These are phyloP conservation scores for Angomonas deanei DNA, from an alignment of 208 protist species.

Conservation along the genomic window DNA sequence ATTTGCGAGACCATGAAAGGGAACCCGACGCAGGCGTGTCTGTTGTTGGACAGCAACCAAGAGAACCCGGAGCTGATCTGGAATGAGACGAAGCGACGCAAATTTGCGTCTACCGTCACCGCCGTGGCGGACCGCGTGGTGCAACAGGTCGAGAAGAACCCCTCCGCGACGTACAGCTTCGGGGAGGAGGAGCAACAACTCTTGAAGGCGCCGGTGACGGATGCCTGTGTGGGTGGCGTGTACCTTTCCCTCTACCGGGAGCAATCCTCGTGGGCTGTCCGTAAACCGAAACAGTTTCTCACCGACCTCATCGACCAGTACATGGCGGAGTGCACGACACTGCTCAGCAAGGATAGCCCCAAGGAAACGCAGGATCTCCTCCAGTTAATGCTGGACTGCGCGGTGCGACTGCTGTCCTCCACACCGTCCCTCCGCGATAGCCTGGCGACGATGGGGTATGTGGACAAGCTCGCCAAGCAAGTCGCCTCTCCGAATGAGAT, in stretches of 20 bases:
- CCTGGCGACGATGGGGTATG: conserved; percentile 64
- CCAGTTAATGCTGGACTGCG: not conserved
- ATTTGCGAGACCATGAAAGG: conserved; percentile 91
- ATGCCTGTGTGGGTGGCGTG: conserved; percentile 72
- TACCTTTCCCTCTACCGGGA: conserved; percentile 75
- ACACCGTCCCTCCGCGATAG: conserved; percentile 50
- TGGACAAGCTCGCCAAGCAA: conserved; percentile 29
- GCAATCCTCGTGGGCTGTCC: conserved; percentile 75
- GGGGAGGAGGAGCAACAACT: conserved; percentile 14
- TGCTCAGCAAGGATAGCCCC: too few species aligned
- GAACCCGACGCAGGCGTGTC: conserved; percentile 53
- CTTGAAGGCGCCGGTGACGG: not conserved
- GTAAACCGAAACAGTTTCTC: conserved; percentile 81
- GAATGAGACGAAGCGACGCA: conserved; percentile 63
- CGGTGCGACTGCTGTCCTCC: conserved; percentile 34
- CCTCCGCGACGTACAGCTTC: conserved; percentile 42
- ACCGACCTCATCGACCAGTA: conserved; percentile 59
- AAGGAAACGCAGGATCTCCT: too few species aligned
- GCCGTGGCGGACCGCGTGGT: conserved; percentile 28
- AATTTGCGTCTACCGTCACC: conserved; percentile 28
- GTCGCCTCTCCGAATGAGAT: not conserved
- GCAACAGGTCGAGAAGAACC: conserved; percentile 18
- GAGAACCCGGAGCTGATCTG: conserved; percentile 94
- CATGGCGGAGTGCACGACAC: conserved; percentile 16
- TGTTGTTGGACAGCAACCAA: conserved; percentile 83